These are phyloP conservation scores for Candida multigemmis DNA, from an alignment of 805 yeast genomes.

Conservation along the genomic window DNA sequence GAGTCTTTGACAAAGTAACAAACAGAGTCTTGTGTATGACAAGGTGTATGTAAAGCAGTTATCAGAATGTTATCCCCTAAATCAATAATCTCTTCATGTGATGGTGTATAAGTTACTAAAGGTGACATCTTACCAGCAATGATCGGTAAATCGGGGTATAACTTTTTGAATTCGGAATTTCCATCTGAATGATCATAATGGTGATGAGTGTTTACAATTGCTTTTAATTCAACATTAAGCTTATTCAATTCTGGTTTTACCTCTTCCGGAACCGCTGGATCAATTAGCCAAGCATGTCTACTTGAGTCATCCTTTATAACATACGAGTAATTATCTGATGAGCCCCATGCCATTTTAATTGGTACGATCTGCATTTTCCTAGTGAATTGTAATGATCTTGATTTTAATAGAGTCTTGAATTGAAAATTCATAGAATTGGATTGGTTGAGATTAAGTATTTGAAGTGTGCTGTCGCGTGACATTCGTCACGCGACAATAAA, in stretches of 20 bases:
- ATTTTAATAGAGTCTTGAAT: too few species aligned
- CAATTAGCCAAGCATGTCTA: slow-evolving; percentile 72
- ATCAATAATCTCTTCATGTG: slow-evolving; percentile 48
- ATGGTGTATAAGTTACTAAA: slow-evolving; percentile 61
- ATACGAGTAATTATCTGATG: slow-evolving; percentile 88
- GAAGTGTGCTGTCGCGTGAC: too few species aligned
- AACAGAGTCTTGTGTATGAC: slow-evolving; percentile 95
- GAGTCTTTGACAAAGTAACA: slow-evolving; percentile 72
- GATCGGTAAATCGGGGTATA: slow-evolving; percentile 44
- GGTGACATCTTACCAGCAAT: slow-evolving; percentile 84
- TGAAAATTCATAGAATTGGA: too few species aligned
- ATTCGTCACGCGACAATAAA: too few species aligned
- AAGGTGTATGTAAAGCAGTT: slow-evolving; percentile 88
- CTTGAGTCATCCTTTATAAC: slow-evolving; percentile 61
- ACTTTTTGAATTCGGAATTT: slow-evolving; percentile 38
- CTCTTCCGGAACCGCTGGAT: slow-evolving; percentile 85
- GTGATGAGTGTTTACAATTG: slow-evolving; percentile 93
- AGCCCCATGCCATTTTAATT: slow-evolving; percentile 92
- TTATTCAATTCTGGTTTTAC: slow-evolving; percentile 29
- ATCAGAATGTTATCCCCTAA: slow-evolving; percentile 60
- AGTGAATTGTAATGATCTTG: too few species aligned
- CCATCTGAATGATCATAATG: slow-evolving; percentile 96
- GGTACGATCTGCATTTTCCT: slow-evolving; percentile 73
- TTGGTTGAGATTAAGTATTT: too few species aligned
- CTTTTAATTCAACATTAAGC: slow-evolving; percentile 43